A percentile compares a stretch with the other conserved stretches of the same genome.
Conservation (phyloP, 805 yeast genomes). For the Cyberlindnera suaveolens region DNA sequence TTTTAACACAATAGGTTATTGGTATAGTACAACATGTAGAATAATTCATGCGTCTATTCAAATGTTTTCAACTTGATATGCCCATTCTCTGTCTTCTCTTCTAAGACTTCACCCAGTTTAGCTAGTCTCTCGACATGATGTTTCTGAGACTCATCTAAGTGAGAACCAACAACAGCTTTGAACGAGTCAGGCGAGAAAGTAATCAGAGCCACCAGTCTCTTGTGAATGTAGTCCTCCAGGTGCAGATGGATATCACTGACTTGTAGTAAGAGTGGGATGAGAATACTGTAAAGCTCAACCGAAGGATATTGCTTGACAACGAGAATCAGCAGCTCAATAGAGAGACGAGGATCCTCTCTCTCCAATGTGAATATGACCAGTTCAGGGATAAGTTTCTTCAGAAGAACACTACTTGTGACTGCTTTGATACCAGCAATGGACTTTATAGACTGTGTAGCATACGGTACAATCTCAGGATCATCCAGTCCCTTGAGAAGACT, state of each 20-base stretch:
- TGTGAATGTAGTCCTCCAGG: slow-evolving; percentile 35
- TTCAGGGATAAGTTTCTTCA: slow-evolving; percentile 41
- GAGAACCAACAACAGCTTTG: slow-evolving; percentile 37
- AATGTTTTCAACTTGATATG: slow-evolving; percentile 51
- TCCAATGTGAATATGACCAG: slow-evolving; percentile 28
- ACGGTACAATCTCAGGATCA: slow-evolving; percentile 29
- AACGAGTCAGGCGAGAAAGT: slow-evolving; percentile 39
- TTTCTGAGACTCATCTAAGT: slow-evolving; percentile 36
- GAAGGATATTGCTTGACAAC: slow-evolving; percentile 13
- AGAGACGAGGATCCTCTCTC: slow-evolving; percentile 23
- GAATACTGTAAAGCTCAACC: slow-evolving; percentile 24
- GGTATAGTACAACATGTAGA: background rate
- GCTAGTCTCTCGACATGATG: slow-evolving; percentile 37
- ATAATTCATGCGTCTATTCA: slow-evolving; percentile 13
- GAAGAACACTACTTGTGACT: slow-evolving; percentile 29
- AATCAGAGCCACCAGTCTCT: slow-evolving; percentile 42
- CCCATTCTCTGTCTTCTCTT: slow-evolving; percentile 16
- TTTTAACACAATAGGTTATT: too few relatives aligned
- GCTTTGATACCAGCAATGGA: slow-evolving; percentile 36
- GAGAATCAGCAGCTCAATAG: slow-evolving; percentile 26
- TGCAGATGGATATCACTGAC: slow-evolving; percentile 15
- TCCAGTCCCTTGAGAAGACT: slow-evolving; percentile 31
- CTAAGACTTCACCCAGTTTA: slow-evolving; percentile 23
- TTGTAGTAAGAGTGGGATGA: slow-evolving; percentile 33
- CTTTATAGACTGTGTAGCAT: slow-evolving; percentile 57